Conservation (phyloP, 2,329 filamentous ascomycete species). For the Nemania diffusa region DNA sequence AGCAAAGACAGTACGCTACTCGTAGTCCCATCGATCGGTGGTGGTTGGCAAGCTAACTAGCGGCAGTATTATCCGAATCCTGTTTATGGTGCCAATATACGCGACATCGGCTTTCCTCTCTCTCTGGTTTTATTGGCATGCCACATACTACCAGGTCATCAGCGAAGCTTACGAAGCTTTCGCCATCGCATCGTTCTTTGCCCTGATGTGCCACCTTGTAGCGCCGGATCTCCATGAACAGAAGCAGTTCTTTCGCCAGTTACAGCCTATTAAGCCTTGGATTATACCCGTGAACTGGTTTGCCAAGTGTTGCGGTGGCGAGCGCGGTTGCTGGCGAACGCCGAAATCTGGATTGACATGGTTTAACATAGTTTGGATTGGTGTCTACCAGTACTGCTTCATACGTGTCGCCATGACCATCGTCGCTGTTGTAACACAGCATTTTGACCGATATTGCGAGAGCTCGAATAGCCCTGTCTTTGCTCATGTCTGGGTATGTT, state of each 20-base stretch:
- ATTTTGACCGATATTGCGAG: conserved; percentile 78
- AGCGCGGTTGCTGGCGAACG: conserved; percentile 75
- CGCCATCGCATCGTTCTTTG: conserved; percentile 87
- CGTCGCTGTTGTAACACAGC: conserved; percentile 78
- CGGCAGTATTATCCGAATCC: conserved; percentile 77
- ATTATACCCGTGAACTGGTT: conserved; percentile 78
- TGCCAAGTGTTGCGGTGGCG: conserved; percentile 74
- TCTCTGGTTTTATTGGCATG: conserved; percentile 78
- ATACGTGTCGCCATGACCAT: conserved; percentile 83
- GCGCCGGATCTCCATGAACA: conserved; percentile 81
- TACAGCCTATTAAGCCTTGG: conserved; percentile 76
- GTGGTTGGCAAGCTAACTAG: conserved; percentile 52
- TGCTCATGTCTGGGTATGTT: conserved; percentile 81
- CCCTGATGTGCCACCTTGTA: conserved; percentile 82
- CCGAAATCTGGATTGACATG: conserved; percentile 85
- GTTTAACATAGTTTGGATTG: conserved; percentile 89
- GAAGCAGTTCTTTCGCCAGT: conserved; percentile 80
- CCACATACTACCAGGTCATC: conserved; percentile 83
- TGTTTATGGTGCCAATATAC: conserved; percentile 89
- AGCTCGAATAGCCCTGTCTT: conserved; percentile 81
- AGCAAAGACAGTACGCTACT: conserved; percentile 62
- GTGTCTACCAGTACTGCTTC: conserved; percentile 87
- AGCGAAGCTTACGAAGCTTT: conserved; percentile 91
- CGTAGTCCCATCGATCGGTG: conserved; percentile 10
- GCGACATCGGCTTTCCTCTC: conserved; percentile 77